A percentile compares a stretch with the other conserved stretches of the same genome.
These are phyloP conservation scores for Jacaranda mimosifolia DNA, from an alignment of 257 asterid species.

Conservation along the genomic window DNA sequence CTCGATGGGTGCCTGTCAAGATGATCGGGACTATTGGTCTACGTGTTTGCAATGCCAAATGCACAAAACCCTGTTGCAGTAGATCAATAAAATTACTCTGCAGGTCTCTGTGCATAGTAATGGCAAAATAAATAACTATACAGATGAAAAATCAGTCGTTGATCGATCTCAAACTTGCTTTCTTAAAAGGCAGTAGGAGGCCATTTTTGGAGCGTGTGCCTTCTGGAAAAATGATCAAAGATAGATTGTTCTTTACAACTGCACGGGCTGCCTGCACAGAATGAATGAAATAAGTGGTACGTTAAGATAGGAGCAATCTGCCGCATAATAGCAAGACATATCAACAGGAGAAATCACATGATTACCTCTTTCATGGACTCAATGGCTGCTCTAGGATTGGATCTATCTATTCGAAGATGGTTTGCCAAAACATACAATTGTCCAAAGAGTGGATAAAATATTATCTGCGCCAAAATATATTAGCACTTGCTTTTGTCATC, in stretches of 20 bases:
- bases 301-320: neutral
- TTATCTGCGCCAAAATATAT: slow-evolving; percentile 35
- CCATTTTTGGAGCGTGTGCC: slow-evolving; percentile 62
- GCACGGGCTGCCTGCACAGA: slow-evolving; percentile 48
- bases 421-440: slow-evolving; percentile 55
- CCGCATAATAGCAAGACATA: neutral
- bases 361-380: slow-evolving; percentile 51
- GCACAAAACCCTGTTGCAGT: slow-evolving; percentile 56
- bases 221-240: slow-evolving; percentile 60
- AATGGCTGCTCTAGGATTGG: slow-evolving; percentile 48
- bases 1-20: slow-evolving; percentile 51
- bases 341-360: neutral
- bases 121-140: neutral
- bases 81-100: neutral
- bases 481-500: neutral
- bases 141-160: neutral
- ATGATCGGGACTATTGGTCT: slow-evolving; percentile 54
- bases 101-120: neutral
- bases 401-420: slow-evolving; percentile 55
- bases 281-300: neutral
- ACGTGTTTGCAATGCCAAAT: slow-evolving; percentile 56
- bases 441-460: slow-evolving; percentile 53
- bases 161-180: slow-evolving; percentile 36
- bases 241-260: slow-evolving; percentile 44
- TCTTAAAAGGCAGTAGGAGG: slow-evolving; percentile 53